A percentile compares a stretch with the other conserved stretches of the same genome.
Evolutionary conservation across 352 stramenopile species (phyloP).

Genomic region (Thalassiosira livingstoniorum): DNA sequence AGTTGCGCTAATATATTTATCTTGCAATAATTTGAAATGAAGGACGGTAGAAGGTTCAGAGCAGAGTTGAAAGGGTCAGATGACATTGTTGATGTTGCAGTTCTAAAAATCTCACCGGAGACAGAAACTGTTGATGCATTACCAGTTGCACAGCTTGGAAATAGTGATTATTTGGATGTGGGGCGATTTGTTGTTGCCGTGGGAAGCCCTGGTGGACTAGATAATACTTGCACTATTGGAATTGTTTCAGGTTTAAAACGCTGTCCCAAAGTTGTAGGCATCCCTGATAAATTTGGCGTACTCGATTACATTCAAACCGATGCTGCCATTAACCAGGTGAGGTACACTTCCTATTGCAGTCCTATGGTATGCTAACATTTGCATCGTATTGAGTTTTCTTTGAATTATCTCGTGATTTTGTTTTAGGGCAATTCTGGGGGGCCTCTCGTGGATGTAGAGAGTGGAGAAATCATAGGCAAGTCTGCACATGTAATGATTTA

Average conservation of each 20-base stretch:
- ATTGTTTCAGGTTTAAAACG: constrained; percentile 86
- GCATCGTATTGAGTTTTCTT: too few species aligned
- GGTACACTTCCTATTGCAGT: too few species aligned
- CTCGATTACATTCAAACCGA: constrained; percentile 87
- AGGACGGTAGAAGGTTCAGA: constrained; percentile 83
- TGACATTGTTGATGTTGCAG: constrained; percentile 88
- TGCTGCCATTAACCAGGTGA: constrained; percentile 86
- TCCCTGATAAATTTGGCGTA: constrained; percentile 79
- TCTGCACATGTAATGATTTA: too few species aligned
- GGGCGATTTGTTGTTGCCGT: constrained; percentile 88
- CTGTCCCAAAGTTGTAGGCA: constrained; percentile 82
- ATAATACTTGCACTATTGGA: constrained; percentile 88
- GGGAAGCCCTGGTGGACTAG: constrained; percentile 87
- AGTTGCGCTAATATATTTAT: too few species aligned
- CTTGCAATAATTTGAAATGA: too few species aligned
- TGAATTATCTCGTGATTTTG: too few species aligned
- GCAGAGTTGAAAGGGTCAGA: constrained; percentile 83
- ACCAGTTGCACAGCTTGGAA: constrained; percentile 77
- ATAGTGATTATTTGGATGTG: constrained; percentile 83
- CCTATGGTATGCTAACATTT: too few species aligned
- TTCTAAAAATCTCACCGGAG: constrained; percentile 84
- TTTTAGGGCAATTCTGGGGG: constrained; percentile 79
- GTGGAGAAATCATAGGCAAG: constrained; percentile 79
- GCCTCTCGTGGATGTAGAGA: constrained; percentile 83
- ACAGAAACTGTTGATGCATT: constrained; percentile 47